Base-by-base conservation (phyloP, 768 basidiomycete genomes). In the Lyophyllum semitale region DNA sequence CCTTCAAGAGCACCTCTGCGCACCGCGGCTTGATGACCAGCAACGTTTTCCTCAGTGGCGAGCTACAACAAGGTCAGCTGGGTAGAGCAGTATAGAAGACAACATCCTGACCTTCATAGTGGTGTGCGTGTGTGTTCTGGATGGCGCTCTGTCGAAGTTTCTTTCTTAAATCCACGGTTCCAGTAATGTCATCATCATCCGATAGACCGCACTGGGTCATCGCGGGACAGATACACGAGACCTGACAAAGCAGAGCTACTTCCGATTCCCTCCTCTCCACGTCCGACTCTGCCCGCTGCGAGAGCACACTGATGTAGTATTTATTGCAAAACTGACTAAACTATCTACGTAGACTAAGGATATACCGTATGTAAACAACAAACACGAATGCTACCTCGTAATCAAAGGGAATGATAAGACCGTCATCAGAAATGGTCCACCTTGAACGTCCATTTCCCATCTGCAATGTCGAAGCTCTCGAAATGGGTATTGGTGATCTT, bases 401-500 rank as follows among this genome's bases (percentile, higher is more conserved):
- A 48, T 20, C 32, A 55, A 47, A 52, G 43, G 41, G 38, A 42
- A 12, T 27, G 30, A 47, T 38, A n/a, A 38, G 4, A n/a, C 7
- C 25, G 25, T 37, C 54, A 40, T 81, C 72, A 93, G 77, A 98
- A 99, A 75, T 96, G 93, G 67, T 94, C 87, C 58, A 98, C 97
- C 27, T 80, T 85, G 74, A 99, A 98, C 47, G 85, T 89, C 96
- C 96, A 98, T 71, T 83, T 87, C 48, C 97, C 97, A 63, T 86
- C 84, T 62, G 77, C 77, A 51, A 85, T 79, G 54, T 94, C 88
- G 69, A 91, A 98, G 64, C 73, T 74, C 67, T 91, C 86, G 64
- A 95, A 98, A 45, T 82, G 82, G 37, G 95, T 98, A 51, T 89
- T 87, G 68, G 87, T 87, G 82, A 95, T 93, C 50, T 77, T 81